Evolutionary conservation across 108 stramenopile genomes (phyloP).

Genomic region (Skeletonema grethae): DNA sequence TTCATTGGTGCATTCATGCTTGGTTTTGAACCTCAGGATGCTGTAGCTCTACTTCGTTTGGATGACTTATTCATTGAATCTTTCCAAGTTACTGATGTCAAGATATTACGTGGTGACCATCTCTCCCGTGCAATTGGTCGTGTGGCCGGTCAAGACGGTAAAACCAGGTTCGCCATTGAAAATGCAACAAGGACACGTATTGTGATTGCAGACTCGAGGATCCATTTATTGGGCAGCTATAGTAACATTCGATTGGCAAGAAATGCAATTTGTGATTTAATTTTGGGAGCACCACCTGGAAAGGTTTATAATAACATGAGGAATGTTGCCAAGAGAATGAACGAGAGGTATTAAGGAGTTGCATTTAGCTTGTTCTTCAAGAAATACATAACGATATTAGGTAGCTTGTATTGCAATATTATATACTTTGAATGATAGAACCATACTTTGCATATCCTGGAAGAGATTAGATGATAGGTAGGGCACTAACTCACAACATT

Average conservation of each 20-base stretch:
- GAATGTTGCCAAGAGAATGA: slow-evolving; percentile 97
- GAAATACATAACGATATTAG: too few species aligned
- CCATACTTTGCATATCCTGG: too few species aligned
- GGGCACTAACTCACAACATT: too few species aligned
- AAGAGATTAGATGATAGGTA: too few species aligned
- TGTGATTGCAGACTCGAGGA: slow-evolving; percentile 95
- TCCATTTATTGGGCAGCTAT: slow-evolving; percentile 96
- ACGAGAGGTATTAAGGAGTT: slow-evolving; percentile 84
- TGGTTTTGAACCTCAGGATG: slow-evolving; percentile 99
- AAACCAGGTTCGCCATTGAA: slow-evolving; percentile 99
- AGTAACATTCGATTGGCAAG: slow-evolving; percentile 97
- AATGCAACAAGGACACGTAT: slow-evolving; percentile 99
- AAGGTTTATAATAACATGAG: slow-evolving; percentile 99
- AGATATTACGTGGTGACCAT: slow-evolving; percentile 95
- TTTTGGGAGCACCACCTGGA: slow-evolving; percentile 99
- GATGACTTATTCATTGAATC: slow-evolving; percentile 98
- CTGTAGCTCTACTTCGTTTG: slow-evolving; percentile 95
- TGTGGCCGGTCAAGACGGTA: slow-evolving; percentile 98
- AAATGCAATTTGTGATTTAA: slow-evolving; percentile 98
- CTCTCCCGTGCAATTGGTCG: slow-evolving; percentile 97
- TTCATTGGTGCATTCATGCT: slow-evolving; percentile 98
- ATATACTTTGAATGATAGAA: too few species aligned
- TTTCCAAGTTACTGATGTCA: slow-evolving; percentile 98
- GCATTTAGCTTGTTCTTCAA: too few species aligned
- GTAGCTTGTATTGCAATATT: too few species aligned